Evolutionary conservation across 2,329 filamentous ascomycete genomes (phyloP), one percentile per base, ranked within the genome.

Genomic region (Colletotrichum spinosum): DNA sequence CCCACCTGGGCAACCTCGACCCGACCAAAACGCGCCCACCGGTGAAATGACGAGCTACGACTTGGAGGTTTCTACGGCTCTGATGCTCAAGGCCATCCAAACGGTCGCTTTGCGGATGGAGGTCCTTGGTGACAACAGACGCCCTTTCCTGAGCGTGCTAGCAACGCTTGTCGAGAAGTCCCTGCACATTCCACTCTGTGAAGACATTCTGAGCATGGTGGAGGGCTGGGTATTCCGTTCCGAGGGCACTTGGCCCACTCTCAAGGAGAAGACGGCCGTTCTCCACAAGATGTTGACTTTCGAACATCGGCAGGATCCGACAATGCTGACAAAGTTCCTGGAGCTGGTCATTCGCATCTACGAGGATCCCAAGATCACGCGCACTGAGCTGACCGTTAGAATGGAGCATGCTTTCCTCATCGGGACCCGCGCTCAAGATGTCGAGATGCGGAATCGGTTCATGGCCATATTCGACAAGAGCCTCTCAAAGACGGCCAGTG

Each of bases 221-320:
- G 95, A 98, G 75, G 87, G 86, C 38, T 99, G 97, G 97, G 92
- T 99, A 6, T 99, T 99, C 82, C 88, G 93, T 69, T 96, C 93
- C 0, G 94, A 93, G 64, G 96, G 97, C 69, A 96, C 94, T 2
- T 97, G 96, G 86, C 96, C 96, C 0, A 99, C 96, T 0, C 85
- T 99, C 2, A 99, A 99, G 77, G 97, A 99, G 79, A 99, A 99
- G 82, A 98, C 95, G 0, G 97, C 97, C 1, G 96, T 99, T 1
- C 81, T 99, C n/a, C 94, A 97, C 72, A 99, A 99, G 80, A 99
- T 99, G 96, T 82, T 98, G 13, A 90, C 94, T 0, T 99, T 99
- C 71, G 96, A 99, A 78, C 89, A 92, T 62, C 88, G 96, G 44
- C 81, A 86, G 35, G 95, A 98, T 74, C 88, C 90, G 38, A 93